Percentiles rank a stretch among this genome's conserved stretches.
Conservation (phyloP, 1,139 yeast species). For the Protomyces macrosporus region DNA sequence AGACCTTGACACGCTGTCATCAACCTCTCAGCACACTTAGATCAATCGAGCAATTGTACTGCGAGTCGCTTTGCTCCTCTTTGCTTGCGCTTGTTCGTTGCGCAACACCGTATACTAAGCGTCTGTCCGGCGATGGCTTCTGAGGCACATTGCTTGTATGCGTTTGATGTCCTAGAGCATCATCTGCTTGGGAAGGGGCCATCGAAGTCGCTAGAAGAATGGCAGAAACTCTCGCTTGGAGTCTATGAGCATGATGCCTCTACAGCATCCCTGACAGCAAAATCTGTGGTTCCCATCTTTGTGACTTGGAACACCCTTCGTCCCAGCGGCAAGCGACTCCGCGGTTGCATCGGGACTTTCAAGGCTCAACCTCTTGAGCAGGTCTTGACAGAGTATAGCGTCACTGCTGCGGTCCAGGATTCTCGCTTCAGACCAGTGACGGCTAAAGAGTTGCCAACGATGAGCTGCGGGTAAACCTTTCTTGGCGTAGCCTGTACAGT, state of each 20-base stretch:
- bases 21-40: too few relatives aligned
- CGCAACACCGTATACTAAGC: not conserved
- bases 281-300: constrained; percentile 55
- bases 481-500: constrained; percentile 21
- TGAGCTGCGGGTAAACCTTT: constrained; percentile 43
- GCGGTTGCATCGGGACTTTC: constrained; percentile 96
- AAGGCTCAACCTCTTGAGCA: constrained; percentile 45
- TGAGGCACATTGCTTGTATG: constrained; percentile 37
- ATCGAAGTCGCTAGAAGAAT: not conserved
- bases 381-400: constrained; percentile 61
- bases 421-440: constrained; percentile 67
- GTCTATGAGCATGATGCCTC: not conserved
- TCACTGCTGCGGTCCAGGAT: constrained; percentile 71
- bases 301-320: constrained; percentile 71
- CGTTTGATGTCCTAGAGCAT: constrained; percentile 43
- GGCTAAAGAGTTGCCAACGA: constrained; percentile 48
- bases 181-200: constrained; percentile 25
- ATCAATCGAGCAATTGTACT: too few relatives aligned
- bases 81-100: too few relatives aligned
- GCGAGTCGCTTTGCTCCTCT: too few relatives aligned
- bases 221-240: not conserved
- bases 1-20: too few relatives aligned
- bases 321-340: constrained; percentile 43
- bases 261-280: not conserved
- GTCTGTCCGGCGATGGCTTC: constrained; percentile 34